These are phyloP conservation scores for Xylariaceae sp. DNA, from an alignment of 2,329 filamentous ascomycete species.

Conservation along the genomic window DNA sequence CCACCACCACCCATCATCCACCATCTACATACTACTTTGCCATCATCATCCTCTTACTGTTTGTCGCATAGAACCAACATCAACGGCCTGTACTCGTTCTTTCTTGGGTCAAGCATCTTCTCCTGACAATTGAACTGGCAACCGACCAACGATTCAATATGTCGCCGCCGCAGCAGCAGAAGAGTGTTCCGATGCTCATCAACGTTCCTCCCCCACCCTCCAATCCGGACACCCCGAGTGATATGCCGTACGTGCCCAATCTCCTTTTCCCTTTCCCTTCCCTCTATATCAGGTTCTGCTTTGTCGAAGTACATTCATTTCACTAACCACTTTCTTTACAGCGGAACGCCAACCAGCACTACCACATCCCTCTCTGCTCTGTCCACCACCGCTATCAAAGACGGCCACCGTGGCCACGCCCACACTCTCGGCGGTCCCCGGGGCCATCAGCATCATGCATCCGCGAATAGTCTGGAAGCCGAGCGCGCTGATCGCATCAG, in stretches of 20 bases:
- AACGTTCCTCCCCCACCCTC: conserved; percentile 82
- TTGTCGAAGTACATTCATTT: conserved; percentile 19
- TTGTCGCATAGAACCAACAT: neutral
- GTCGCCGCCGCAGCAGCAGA: conserved; percentile 39
- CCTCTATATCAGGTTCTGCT: conserved; percentile 15
- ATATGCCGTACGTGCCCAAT: conserved; percentile 73
- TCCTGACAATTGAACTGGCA: neutral
- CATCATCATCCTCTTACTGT: neutral
- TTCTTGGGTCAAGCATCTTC: neutral
- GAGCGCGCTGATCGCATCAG: conserved; percentile 95
- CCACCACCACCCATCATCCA: neutral
- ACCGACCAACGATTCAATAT: conserved; percentile 25
- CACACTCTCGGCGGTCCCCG: conserved; percentile 56
- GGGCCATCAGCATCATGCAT: conserved; percentile 61
- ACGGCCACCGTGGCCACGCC: conserved; percentile 85
- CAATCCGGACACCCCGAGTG: conserved; percentile 82
- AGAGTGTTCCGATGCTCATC: conserved; percentile 69
- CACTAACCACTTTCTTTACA: conserved; percentile 42
- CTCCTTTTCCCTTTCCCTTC: conserved; percentile 15
- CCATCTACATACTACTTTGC: neutral
- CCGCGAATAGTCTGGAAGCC: conserved; percentile 78
- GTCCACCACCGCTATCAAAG: conserved; percentile 94
- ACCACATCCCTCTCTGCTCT: conserved; percentile 90
- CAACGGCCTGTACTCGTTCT: neutral
- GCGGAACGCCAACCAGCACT: conserved; percentile 89